Conservation (phyloP, 495 filamentous ascomycete genomes). For the Amphirosellinia nigrospora region DNA sequence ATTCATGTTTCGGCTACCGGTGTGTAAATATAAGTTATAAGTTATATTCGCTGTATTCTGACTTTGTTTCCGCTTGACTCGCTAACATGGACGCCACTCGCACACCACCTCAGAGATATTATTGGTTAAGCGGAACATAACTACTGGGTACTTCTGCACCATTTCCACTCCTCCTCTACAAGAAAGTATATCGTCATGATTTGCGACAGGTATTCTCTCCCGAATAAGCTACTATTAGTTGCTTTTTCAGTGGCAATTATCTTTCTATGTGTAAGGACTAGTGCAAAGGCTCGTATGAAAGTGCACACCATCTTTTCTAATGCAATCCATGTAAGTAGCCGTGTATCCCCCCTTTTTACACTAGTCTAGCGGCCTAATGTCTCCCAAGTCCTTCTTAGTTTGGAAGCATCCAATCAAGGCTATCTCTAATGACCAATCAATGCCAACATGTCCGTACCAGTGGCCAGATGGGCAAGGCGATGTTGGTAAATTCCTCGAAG, state of each 20-base stretch:
- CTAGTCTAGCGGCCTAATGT: background rate
- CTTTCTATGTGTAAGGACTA: background rate
- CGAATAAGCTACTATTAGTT: background rate
- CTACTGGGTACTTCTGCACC: background rate
- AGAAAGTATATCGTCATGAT: background rate
- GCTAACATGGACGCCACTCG: background rate
- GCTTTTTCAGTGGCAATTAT: background rate
- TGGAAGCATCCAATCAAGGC: constrained; percentile 17
- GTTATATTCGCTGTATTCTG: too few species aligned
- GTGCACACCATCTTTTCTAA: background rate
- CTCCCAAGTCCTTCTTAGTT: constrained; percentile 1
- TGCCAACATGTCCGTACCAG: constrained; percentile 33
- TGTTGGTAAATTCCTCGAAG: constrained; percentile 38
- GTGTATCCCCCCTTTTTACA: background rate
- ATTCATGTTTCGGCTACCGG: background rate
- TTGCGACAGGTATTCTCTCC: background rate
- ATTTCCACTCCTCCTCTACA: too few species aligned
- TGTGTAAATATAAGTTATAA: too few species aligned
- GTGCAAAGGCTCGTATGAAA: background rate
- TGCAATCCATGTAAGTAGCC: constrained; percentile 1
- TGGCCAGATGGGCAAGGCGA: constrained; percentile 43
- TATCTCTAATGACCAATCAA: background rate
- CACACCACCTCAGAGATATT: background rate
- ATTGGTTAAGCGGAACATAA: background rate
- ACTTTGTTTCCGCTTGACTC: too few species aligned